phyloP scores from a whole-genome alignment of 306 rosid genomes.

The Abrus pulchellus region DNA sequence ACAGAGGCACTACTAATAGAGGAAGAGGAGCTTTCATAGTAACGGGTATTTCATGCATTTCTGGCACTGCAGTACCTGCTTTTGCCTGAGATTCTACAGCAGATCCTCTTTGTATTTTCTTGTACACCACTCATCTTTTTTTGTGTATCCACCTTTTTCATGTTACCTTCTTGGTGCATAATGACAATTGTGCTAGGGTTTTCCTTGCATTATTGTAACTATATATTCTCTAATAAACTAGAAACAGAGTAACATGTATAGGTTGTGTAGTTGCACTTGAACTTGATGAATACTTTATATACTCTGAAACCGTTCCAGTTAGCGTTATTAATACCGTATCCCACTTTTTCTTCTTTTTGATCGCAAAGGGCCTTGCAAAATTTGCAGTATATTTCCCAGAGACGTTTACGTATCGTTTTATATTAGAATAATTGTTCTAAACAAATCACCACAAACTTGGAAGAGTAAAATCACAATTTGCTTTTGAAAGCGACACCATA shows the following conservation, averaged over 20 bases:
- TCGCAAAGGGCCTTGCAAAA: too few relatives aligned
- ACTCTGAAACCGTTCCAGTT: background rate
- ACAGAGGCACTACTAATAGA: constrained; percentile 28
- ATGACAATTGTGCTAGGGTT: constrained; percentile 26
- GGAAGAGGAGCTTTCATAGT: constrained; percentile 44
- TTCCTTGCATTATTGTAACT: constrained; percentile 45
- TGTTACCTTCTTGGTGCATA: constrained; percentile 20
- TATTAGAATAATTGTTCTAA: too few relatives aligned
- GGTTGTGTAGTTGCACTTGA: constrained; percentile 34
- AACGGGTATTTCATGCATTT: constrained; percentile 39
- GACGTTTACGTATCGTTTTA: too few relatives aligned
- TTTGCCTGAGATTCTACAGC: constrained; percentile 28
- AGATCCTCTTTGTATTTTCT: constrained; percentile 32
- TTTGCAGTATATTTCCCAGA: too few relatives aligned
- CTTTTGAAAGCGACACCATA: too few relatives aligned
- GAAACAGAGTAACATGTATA: constrained; percentile 22
- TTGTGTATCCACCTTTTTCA: constrained; percentile 31
- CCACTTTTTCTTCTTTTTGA: too few relatives aligned
- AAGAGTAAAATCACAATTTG: too few relatives aligned
- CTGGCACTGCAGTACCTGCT: constrained; percentile 27
- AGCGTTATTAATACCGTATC: too few relatives aligned
- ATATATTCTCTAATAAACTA: constrained; percentile 34
- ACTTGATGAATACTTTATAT: constrained; percentile 16
- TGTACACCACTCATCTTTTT: constrained; percentile 14
- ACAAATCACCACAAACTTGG: too few relatives aligned